Evolutionary conservation across 345 rosid genomes (phyloP).

Genomic region (Aquilaria malaccensis): DNA sequence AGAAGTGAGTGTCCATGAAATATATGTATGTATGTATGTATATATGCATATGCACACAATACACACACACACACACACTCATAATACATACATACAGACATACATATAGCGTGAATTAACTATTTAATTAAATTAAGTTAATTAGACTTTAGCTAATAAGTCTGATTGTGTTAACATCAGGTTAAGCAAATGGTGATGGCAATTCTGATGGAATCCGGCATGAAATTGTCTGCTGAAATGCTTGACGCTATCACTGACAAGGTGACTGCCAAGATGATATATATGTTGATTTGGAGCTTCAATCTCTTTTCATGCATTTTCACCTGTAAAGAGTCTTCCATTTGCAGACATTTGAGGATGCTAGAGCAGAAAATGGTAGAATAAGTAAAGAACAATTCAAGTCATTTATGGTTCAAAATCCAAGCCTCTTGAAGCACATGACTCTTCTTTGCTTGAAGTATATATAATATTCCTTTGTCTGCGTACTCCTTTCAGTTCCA

Average conservation of each 20-base stretch:
- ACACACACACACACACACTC: too few relatives aligned
- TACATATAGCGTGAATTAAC: too few relatives aligned
- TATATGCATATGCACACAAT: too few relatives aligned
- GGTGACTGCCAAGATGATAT: conserved; percentile 15
- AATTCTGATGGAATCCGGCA: conserved; percentile 57
- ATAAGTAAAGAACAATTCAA: conserved; percentile 67
- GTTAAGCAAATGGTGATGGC: conserved; percentile 85
- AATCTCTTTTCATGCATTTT: too few relatives aligned
- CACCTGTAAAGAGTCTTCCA: neutral
- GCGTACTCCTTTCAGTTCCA: neutral
- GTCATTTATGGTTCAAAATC: conserved; percentile 43
- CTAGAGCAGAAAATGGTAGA: conserved; percentile 58
- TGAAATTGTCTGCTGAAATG: conserved; percentile 47
- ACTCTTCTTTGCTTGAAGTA: conserved; percentile 76
- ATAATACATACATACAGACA: too few relatives aligned
- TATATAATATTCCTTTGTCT: conserved; percentile 1
- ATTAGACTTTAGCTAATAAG: neutral
- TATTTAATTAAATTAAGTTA: too few relatives aligned
- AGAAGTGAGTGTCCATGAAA: conserved; percentile 42
- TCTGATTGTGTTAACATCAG: conserved; percentile 22
- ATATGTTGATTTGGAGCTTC: too few relatives aligned
- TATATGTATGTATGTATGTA: neutral
- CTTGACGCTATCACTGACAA: conserved; percentile 64
- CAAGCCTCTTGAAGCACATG: conserved; percentile 66
- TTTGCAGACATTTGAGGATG: conserved; percentile 73